A percentile compares a stretch with the other conserved stretches of the same genome.
Evolutionary conservation across 768 basidiomycete species (phyloP).

Genomic region (Naganishia randhawae): DNA sequence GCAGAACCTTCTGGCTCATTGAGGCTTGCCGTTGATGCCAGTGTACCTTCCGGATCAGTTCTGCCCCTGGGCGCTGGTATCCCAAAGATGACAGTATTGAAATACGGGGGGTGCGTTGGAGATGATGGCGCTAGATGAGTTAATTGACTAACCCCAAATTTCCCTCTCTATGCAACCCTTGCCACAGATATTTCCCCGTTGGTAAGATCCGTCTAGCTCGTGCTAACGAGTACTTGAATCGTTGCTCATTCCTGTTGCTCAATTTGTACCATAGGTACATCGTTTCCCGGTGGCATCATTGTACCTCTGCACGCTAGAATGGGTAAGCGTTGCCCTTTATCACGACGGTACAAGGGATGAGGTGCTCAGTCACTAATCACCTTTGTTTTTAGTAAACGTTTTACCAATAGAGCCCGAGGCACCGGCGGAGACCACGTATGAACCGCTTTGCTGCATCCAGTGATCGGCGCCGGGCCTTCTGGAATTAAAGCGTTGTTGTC

Average conservation of each 20-base stretch:
- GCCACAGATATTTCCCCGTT: slow-evolving; percentile 37
- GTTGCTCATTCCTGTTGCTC: background rate
- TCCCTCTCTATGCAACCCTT: background rate
- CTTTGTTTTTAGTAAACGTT: slow-evolving; percentile 36
- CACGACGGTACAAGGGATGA: background rate
- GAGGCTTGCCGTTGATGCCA: background rate
- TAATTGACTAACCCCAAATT: too few species aligned
- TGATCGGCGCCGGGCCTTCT: too few species aligned
- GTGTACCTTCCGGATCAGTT: slow-evolving; percentile 34
- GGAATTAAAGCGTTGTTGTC: too few species aligned
- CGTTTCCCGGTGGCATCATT: slow-evolving; percentile 47
- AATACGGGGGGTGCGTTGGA: slow-evolving; percentile 44
- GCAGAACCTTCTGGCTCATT: background rate
- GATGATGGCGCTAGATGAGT: background rate
- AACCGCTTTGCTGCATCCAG: slow-evolving; percentile 34
- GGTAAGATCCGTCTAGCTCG: background rate
- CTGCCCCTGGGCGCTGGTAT: slow-evolving; percentile 47
- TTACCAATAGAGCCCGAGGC: slow-evolving; percentile 39
- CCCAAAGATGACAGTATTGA: slow-evolving; percentile 45
- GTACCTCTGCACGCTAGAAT: slow-evolving; percentile 48
- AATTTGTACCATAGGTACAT: slow-evolving; percentile 35
- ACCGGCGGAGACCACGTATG: slow-evolving; percentile 19
- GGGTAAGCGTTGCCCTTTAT: slow-evolving; percentile 25
- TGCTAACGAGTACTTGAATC: background rate
- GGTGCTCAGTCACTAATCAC: background rate